phyloP scores from a whole-genome alignment of 1,284 basidiomycete genomes.

The Coniophora puteana region DNA sequence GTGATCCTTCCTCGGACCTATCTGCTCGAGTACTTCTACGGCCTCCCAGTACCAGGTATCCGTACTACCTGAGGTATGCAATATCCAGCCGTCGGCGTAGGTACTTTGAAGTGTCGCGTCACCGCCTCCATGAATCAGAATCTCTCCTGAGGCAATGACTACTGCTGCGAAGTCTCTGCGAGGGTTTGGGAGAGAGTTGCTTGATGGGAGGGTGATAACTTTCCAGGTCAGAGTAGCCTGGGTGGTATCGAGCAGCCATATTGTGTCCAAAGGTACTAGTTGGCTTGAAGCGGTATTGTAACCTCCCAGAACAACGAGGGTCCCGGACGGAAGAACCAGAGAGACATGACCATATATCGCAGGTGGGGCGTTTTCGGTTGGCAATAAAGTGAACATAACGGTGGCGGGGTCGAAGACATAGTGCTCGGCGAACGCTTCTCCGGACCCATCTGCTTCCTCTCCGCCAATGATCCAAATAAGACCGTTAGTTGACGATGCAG shows the following conservation, averaged over 20 bases:
- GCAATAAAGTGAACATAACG: conserved; percentile 52
- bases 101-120: conserved; percentile 52
- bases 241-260: conserved; percentile 67
- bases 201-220: conserved; percentile 35
- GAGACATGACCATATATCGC: conserved; percentile 71
- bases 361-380: conserved; percentile 54
- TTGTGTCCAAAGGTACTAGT: conserved; percentile 52
- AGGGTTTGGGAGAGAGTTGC: conserved; percentile 45
- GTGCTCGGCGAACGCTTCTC: conserved; percentile 54
- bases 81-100: conserved; percentile 71
- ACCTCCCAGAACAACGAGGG: conserved; percentile 76
- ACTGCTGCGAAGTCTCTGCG: conserved; percentile 67
- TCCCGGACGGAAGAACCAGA: conserved; percentile 62
- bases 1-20: conserved; percentile 70
- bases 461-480: conserved; percentile 66
- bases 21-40: conserved; percentile 45
- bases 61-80: conserved; percentile 59
- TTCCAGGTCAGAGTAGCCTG: conserved; percentile 49
- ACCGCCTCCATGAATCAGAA: conserved; percentile 79
- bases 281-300: conserved; percentile 45
- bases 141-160: conserved; percentile 46
- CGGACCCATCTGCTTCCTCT: conserved; percentile 73
- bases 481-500: conserved; percentile 45
- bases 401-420: conserved; percentile 57
- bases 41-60: conserved; percentile 54